phyloP scores from a whole-genome alignment of 129 eudicot species.

The Saposhnikovia divaricata region DNA sequence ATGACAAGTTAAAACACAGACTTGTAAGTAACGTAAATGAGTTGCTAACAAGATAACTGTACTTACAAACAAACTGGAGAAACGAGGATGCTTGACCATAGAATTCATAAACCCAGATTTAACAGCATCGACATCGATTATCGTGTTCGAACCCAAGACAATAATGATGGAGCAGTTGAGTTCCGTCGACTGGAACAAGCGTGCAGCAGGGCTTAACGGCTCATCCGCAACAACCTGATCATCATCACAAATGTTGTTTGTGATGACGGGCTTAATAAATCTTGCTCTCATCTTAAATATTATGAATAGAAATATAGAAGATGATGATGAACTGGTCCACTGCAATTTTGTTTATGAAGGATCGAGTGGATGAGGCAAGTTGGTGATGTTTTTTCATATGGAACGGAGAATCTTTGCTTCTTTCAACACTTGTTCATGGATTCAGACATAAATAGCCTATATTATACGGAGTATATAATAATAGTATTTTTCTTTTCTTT shows the following conservation, averaged over 20 bases:
- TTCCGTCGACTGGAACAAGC: constrained; percentile 14
- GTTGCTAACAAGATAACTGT: not conserved
- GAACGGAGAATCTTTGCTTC: too few relatives aligned
- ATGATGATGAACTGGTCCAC: too few relatives aligned
- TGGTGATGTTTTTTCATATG: too few relatives aligned
- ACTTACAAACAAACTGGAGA: constrained; percentile 26
- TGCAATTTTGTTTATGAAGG: too few relatives aligned
- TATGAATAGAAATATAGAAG: too few relatives aligned
- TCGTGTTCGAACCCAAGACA: constrained; percentile 8
- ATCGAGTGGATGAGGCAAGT: too few relatives aligned
- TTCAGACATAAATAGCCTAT: too few relatives aligned
- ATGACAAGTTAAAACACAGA: too few relatives aligned
- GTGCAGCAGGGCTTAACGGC: constrained; percentile 24
- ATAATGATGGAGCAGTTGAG: constrained; percentile 15
- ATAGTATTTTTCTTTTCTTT: too few relatives aligned
- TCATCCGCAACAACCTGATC: not conserved
- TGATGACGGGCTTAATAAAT: not conserved
- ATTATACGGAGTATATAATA: too few relatives aligned
- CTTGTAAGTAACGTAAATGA: not conserved
- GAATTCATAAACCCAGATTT: constrained; percentile 2
- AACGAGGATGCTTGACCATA: constrained; percentile 29
- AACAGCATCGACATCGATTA: constrained; percentile 5
- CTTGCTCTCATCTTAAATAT: not conserved
- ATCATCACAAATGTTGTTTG: not conserved
- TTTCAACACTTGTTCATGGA: too few relatives aligned